Conservation (phyloP, 1,139 yeast species). For the Yamadazyma songkhlaensis region DNA sequence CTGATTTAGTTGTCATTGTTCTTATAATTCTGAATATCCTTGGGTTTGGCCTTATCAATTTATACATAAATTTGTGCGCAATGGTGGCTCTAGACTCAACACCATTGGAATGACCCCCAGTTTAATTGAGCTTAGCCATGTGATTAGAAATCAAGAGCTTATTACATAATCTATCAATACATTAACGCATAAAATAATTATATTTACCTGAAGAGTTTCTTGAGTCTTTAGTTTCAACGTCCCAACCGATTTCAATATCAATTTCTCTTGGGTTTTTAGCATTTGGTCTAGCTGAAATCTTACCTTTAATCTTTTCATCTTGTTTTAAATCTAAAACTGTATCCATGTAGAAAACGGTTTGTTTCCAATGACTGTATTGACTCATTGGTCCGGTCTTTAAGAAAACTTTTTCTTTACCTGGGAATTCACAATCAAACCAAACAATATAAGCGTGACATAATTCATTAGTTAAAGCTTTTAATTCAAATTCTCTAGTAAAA, state of each 20-base stretch:
- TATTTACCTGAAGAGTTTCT: constrained; percentile 55
- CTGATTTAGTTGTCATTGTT: constrained; percentile 35
- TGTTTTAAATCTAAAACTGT: constrained; percentile 75
- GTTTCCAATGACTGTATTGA: constrained; percentile 93
- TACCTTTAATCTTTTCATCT: constrained; percentile 75
- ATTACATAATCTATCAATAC: no score
- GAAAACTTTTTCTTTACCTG: constrained; percentile 56
- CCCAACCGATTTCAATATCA: constrained; percentile 65
- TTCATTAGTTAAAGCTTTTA: constrained; percentile 77
- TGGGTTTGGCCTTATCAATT: background rate
- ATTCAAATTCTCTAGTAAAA: constrained; percentile 62
- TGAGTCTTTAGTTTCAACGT: constrained; percentile 54
- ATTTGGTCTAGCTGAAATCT: constrained; percentile 75
- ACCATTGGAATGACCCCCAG: no score
- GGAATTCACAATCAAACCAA: constrained; percentile 93
- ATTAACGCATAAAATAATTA: constrained; percentile 65
- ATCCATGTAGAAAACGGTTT: constrained; percentile 87
- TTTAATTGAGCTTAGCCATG: no score
- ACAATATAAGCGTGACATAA: constrained; percentile 84
- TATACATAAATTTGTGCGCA: background rate
- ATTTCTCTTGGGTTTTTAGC: constrained; percentile 77
- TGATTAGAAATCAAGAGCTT: no score
- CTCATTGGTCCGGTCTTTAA: constrained; percentile 84
- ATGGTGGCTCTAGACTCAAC: no score
- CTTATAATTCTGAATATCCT: background rate